Evolutionary conservation across 164 flowering plant genomes (phyloP).

Genomic region (Nelumbo lutea): DNA sequence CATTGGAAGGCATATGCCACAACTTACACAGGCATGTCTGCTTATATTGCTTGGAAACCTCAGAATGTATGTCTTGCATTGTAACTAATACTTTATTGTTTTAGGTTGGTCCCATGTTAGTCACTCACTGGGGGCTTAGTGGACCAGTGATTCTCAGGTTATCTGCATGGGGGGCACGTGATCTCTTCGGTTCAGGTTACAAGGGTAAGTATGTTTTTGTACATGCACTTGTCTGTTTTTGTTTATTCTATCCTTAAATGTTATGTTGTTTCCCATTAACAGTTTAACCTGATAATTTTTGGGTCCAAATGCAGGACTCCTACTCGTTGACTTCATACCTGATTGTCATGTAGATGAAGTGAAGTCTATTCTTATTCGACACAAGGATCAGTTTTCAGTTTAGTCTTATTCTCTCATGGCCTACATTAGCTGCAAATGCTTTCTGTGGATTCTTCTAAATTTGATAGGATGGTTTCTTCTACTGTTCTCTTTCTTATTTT

Average conservation of each 20-base stretch:
- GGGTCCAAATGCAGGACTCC: constrained; percentile 48
- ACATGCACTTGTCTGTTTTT: background rate
- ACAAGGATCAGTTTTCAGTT: constrained; percentile 60
- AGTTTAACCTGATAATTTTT: constrained; percentile 14
- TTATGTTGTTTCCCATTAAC: constrained; percentile 6
- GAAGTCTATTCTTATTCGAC: constrained; percentile 49
- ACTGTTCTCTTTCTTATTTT: too few relatives aligned
- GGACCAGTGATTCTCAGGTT: constrained; percentile 93
- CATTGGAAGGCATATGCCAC: constrained; percentile 40
- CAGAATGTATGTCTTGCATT: background rate
- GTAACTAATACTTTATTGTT: constrained; percentile 13
- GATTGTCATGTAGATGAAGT: constrained; percentile 63
- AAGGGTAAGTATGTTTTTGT: constrained; percentile 37
- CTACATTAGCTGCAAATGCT: too few relatives aligned
- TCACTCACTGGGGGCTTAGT: constrained; percentile 98
- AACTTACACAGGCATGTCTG: constrained; percentile 64
- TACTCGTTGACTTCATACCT: constrained; percentile 76
- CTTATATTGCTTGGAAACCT: constrained; percentile 1
- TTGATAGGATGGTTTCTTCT: too few relatives aligned
- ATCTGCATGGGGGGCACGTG: constrained; percentile 98
- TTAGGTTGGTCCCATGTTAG: constrained; percentile 92
- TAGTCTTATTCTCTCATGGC: background rate
- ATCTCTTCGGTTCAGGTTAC: constrained; percentile 57
- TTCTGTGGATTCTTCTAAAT: too few relatives aligned
- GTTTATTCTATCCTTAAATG: background rate